Evolutionary conservation across 441 rosid genomes (phyloP).

Genomic region (Pelargonium fulgidum): DNA sequence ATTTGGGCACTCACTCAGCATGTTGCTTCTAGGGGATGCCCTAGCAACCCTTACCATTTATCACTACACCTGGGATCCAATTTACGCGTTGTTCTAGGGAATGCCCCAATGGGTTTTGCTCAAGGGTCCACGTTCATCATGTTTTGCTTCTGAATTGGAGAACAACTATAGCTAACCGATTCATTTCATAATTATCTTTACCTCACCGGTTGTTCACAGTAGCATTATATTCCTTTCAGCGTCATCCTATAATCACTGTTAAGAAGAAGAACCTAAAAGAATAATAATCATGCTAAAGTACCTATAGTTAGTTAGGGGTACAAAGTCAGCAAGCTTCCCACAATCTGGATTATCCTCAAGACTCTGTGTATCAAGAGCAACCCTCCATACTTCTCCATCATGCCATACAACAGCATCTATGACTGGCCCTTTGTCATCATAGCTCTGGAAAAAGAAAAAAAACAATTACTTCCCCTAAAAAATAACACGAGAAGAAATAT

Average conservation of each 20-base stretch:
- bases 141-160: conserved; percentile 1
- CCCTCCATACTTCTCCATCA: conserved; percentile 94
- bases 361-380: conserved; percentile 84
- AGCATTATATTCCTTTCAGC: neutral
- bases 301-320: conserved; percentile 83
- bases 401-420: conserved; percentile 97
- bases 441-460: conserved; percentile 39
- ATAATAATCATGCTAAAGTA: conserved; percentile 14
- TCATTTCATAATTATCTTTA: neutral
- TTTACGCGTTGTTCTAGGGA: no score
- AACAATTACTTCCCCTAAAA: conserved; percentile 12
- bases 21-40: no score
- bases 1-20: no score
- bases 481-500: conserved; percentile 17
- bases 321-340: conserved; percentile 74
- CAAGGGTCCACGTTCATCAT: no score
- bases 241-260: neutral
- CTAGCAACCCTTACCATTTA: no score
- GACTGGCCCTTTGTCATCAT: conserved; percentile 90
- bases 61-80: no score
- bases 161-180: neutral
- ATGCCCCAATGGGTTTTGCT: no score
- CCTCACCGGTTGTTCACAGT: neutral
- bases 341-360: conserved; percentile 68
- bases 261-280: neutral